Percentiles rank a stretch among this genome's conserved stretches.
phyloP scores from a whole-genome alignment of 495 filamentous ascomycete species.

The Cenococcum geophilum region DNA sequence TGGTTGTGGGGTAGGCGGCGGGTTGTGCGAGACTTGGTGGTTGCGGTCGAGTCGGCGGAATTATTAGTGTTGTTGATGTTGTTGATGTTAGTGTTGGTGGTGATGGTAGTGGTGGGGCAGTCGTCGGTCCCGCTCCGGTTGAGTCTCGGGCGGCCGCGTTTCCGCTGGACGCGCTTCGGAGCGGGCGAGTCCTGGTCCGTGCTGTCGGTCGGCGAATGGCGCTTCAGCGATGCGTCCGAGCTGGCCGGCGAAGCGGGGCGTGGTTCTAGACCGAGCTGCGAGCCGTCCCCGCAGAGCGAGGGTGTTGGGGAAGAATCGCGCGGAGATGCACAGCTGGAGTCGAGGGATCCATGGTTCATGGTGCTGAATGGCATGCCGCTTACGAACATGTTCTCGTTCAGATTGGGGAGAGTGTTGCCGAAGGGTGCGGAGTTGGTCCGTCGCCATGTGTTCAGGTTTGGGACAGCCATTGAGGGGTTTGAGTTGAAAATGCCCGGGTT shows the following conservation, averaged over 20 bases:
- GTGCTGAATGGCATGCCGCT: constrained; percentile 2
- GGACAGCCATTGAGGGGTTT: background rate
- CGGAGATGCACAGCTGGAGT: constrained; percentile 6
- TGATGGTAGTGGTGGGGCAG: too few relatives aligned
- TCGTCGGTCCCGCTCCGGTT: constrained; percentile 6
- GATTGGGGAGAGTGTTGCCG: background rate
- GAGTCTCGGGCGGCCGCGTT: constrained; percentile 21
- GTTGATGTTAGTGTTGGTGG: too few relatives aligned
- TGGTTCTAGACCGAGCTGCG: background rate
- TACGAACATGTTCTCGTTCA: background rate
- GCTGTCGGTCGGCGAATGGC: constrained; percentile 8
- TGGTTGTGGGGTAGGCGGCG: constrained; percentile 32
- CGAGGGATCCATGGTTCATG: background rate
- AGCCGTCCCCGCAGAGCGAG: constrained; percentile 19
- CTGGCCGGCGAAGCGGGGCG: background rate
- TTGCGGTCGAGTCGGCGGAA: constrained; percentile 9
- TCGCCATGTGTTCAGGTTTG: background rate
- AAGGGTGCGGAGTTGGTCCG: constrained; percentile 14
- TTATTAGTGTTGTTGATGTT: too few relatives aligned
- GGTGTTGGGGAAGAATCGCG: constrained; percentile 12
- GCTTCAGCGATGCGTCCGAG: constrained; percentile 12
- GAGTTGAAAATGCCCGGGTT: constrained; percentile 3
- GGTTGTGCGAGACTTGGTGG: background rate
- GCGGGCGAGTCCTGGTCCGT: constrained; percentile 1
- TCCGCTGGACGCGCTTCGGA: constrained; percentile 13